These are phyloP conservation scores for Pseudogymnoascus pannorum DNA, from an alignment of 2,329 filamentous ascomycete genomes.

Conservation along the genomic window DNA sequence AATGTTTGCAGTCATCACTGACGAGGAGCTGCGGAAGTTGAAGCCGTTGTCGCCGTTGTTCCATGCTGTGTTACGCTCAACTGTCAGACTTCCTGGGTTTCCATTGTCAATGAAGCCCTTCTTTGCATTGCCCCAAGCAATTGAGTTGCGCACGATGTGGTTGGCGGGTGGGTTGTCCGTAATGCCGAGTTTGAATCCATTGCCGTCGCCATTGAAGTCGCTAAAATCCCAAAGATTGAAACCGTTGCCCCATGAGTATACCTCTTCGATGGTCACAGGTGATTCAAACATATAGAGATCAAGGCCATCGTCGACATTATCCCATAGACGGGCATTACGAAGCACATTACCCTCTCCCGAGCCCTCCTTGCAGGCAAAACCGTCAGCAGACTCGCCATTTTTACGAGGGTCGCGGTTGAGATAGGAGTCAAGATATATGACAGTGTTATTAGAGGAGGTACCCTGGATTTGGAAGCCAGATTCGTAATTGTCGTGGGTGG, in stretches of 20 bases:
- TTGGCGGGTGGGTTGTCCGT: slow-evolving; percentile 32
- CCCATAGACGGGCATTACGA: slow-evolving; percentile 39
- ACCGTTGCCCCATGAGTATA: slow-evolving; percentile 40
- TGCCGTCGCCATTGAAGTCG: slow-evolving; percentile 39
- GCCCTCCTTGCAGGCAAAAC: slow-evolving; percentile 42
- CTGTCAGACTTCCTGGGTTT: slow-evolving; percentile 34
- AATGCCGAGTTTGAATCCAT: slow-evolving; percentile 42
- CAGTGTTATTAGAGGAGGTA: slow-evolving; percentile 31
- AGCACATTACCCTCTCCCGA: slow-evolving; percentile 39
- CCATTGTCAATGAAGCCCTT: slow-evolving; percentile 42
- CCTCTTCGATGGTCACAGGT: slow-evolving; percentile 37
- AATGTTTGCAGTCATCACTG: slow-evolving; percentile 34
- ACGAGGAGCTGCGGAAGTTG: slow-evolving; percentile 30
- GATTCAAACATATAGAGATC: slow-evolving; percentile 39
- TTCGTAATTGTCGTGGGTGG: slow-evolving; percentile 35
- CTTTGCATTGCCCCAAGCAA: slow-evolving; percentile 37
- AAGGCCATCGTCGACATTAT: slow-evolving; percentile 44
- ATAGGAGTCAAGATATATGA: slow-evolving; percentile 38
- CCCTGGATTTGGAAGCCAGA: slow-evolving; percentile 34
- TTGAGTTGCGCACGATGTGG: slow-evolving; percentile 38
- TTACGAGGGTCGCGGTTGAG: slow-evolving; percentile 41
- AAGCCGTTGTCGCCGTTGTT: slow-evolving; percentile 38
- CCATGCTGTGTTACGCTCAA: slow-evolving; percentile 40
- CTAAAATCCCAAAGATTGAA: slow-evolving; percentile 38
- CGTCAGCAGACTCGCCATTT: slow-evolving; percentile 45